Evolutionary conservation across 2,329 filamentous ascomycete species (phyloP).

Genomic region (Talaromyces sp.): DNA sequence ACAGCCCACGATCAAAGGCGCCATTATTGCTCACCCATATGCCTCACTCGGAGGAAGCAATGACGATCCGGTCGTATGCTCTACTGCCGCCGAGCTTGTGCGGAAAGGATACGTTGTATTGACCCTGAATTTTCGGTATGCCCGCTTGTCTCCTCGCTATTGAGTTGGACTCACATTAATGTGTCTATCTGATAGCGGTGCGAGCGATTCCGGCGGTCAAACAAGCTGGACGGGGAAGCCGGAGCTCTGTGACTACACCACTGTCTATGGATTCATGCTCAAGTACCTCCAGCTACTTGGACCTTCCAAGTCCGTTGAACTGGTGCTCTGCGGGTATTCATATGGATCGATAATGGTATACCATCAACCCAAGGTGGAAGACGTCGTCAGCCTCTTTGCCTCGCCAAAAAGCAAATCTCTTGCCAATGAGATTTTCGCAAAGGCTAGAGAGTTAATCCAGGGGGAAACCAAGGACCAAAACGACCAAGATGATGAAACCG

Average conservation of each 20-base stretch:
- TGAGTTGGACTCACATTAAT: not conserved
- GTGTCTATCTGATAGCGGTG: conserved; percentile 54
- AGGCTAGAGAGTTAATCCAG: conserved; percentile 62
- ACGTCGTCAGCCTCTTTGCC: conserved; percentile 57
- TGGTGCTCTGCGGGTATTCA: conserved; percentile 73
- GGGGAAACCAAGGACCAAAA: conserved; percentile 50
- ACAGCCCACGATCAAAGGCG: conserved; percentile 36
- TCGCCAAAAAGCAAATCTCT: conserved; percentile 49
- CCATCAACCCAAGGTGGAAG: conserved; percentile 56
- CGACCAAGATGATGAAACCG: conserved; percentile 8
- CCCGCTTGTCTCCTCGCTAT: not conserved
- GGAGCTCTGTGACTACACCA: conserved; percentile 76
- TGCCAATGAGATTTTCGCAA: conserved; percentile 62
- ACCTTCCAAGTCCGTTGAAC: conserved; percentile 5
- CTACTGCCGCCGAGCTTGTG: conserved; percentile 60
- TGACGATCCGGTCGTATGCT: conserved; percentile 73
- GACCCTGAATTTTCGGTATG: conserved; percentile 87
- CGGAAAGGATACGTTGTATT: conserved; percentile 66
- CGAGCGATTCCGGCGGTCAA: conserved; percentile 63
- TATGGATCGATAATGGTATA: conserved; percentile 81
- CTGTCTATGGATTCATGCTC: conserved; percentile 72
- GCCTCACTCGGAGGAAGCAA: conserved; percentile 78
- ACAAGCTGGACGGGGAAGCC: conserved; percentile 84
- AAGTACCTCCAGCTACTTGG: conserved; percentile 52
- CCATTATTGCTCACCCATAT: conserved; percentile 83